Percentiles rank a stretch among this genome's conserved stretches.
Conservation (phyloP, 805 yeast species). For the Wickerhamomyces queroliae region DNA sequence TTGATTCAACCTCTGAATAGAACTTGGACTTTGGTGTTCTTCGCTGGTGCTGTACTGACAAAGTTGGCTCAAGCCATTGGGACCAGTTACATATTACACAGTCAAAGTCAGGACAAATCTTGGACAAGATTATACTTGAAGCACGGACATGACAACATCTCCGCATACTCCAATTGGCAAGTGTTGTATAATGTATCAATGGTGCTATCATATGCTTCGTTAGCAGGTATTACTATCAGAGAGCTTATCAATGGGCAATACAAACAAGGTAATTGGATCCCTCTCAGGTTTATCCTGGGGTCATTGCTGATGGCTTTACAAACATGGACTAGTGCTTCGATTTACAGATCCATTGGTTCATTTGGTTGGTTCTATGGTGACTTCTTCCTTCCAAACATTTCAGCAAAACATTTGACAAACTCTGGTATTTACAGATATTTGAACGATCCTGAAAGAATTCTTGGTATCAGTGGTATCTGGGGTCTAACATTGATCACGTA, state of each 20-base stretch:
- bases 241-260: constrained; percentile 25
- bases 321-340: constrained; percentile 62
- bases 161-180: constrained; percentile 72
- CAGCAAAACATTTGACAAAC: constrained; percentile 50
- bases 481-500: constrained; percentile 61
- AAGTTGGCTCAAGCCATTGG: constrained; percentile 46
- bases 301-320: constrained; percentile 50
- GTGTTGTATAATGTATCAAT: constrained; percentile 48
- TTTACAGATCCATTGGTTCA: constrained; percentile 66
- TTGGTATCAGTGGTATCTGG: constrained; percentile 78
- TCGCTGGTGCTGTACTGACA: constrained; percentile 32
- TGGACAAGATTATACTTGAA: constrained; percentile 63
- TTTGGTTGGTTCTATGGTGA: constrained; percentile 93
- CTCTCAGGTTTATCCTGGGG: constrained; percentile 55
- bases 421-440: constrained; percentile 79
- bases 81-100: constrained; percentile 44
- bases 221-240: constrained; percentile 31
- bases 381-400: constrained; percentile 58
- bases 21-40: constrained; percentile 20
- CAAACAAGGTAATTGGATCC: constrained; percentile 34
- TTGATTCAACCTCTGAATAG: constrained; percentile 25
- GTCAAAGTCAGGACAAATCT: constrained; percentile 54
- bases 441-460: constrained; percentile 75
- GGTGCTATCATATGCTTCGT: constrained; percentile 52
- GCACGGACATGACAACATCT: constrained; percentile 56